Evolutionary conservation across 2,329 filamentous ascomycete species (phyloP), one percentile per base, ranked within the genome.

Genomic region (Knoxdaviesia capensis): DNA sequence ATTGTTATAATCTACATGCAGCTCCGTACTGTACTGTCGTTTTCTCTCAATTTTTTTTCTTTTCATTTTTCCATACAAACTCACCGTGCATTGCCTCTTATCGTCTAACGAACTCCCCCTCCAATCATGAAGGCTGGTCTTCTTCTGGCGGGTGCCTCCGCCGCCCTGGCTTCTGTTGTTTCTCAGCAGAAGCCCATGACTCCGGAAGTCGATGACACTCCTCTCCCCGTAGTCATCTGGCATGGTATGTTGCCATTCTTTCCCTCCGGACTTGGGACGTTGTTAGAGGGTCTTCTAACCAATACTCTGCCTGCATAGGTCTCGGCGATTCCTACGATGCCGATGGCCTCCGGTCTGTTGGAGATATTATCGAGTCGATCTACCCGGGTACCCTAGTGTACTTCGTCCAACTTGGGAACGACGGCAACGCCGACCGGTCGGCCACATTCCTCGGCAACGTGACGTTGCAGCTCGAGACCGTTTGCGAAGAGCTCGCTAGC

Each of bases 401-500:
- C 64, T 72, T 78, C 49, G 74, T 94, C 54, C 74, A 74, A 9
- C 65, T 94, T 11, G 75, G 70, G 56, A 66, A 74, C 50, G 71
- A 77, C 52, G 65, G 74, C 41, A 65, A 61, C 47, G 65, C 64
- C 49, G 90, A 98, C 66, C 79, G 81, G 40, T 74, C 74, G 43
- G 82, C 83, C 31, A 88, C 84, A 48, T 98, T 94, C 67, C 74
- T 92, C 53, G 90, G 90, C 56, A 93, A 94, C 60, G 64, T 94
- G 5, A 87, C 80, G 3, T 65, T 69, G 40, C 88, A 96, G 60
- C 58, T 96, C 45, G 69, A 69, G 35, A 56, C 68, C 47, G 84
- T 93, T 41, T 96, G 90, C 69, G 65, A 63, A n/a, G 75, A 79
- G 51, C 71, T 96, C 36, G 70, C 80, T 45, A 55, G 68, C 0